Evolutionary conservation across 768 basidiomycete genomes (phyloP).

Genomic region (Lactarius deliciosus): DNA sequence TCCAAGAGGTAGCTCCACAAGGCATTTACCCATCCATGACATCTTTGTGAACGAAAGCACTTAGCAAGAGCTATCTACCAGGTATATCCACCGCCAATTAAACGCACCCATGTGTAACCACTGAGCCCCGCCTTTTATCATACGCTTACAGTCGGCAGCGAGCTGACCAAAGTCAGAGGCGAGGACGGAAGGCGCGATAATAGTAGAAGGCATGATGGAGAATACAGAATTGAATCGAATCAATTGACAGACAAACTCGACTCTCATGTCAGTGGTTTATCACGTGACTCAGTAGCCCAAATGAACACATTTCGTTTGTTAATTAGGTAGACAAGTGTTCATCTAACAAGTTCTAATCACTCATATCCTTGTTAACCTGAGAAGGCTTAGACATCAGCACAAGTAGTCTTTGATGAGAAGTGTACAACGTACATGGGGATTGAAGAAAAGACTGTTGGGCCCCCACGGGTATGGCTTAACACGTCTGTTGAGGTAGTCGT

Average conservation of each 20-base stretch:
- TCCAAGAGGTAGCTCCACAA: neutral
- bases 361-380: conserved; percentile 68
- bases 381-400: conserved; percentile 16
- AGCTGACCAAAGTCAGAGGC: conserved; percentile 97
- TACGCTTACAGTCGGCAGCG: conserved; percentile 91
- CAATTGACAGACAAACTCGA: neutral
- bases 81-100: neutral
- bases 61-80: conserved; percentile 5
- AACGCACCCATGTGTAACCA: conserved; percentile 95
- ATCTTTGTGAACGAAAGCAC: conserved; percentile 49
- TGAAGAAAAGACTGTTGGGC: conserved; percentile 79
- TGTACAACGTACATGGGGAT: conserved; percentile 53
- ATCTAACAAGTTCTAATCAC: conserved; percentile 33
- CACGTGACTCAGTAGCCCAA: neutral
- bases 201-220: conserved; percentile 74
- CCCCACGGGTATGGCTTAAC: conserved; percentile 87
- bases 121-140: conserved; percentile 93
- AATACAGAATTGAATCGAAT: neutral
- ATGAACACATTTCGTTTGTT: conserved; percentile 3
- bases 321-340: conserved; percentile 17
- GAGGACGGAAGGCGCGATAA: conserved; percentile 95
- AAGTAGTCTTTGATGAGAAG: conserved; percentile 2
- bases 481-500: conserved; percentile 75
- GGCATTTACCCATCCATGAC: conserved; percentile 90
- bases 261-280: neutral